phyloP scores from a whole-genome alignment of 1,139 yeast species.

The Scheffersomyces titani region DNA sequence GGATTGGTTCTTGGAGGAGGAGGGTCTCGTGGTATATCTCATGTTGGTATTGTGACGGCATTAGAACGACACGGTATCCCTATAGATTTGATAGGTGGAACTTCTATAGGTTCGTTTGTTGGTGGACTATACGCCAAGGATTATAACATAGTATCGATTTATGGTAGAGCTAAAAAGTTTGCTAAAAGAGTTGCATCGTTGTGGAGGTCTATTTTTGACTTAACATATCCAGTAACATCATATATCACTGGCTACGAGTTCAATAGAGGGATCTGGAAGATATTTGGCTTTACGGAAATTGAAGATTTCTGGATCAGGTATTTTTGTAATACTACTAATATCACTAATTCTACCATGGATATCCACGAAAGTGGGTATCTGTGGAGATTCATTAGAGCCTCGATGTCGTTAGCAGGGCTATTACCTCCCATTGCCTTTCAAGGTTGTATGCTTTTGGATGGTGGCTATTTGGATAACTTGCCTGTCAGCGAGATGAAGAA shows the following conservation, averaged over 20 bases:
- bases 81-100: conserved; percentile 91
- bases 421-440: conserved; percentile 87
- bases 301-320: conserved; percentile 95
- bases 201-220: conserved; percentile 82
- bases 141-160: conserved; percentile 85
- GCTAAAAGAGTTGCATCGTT: conserved; percentile 78
- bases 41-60: conserved; percentile 88
- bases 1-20: conserved; percentile 97
- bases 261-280: conserved; percentile 94
- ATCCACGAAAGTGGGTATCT: conserved; percentile 90
- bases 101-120: conserved; percentile 93
- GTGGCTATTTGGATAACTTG: conserved; percentile 92
- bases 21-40: conserved; percentile 94
- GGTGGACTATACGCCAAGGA: conserved; percentile 95
- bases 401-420: conserved; percentile 94
- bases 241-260: conserved; percentile 97
- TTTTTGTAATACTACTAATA: conserved; percentile 92
- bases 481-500: conserved; percentile 91
- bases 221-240: conserved; percentile 92
- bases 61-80: conserved; percentile 95
- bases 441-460: conserved; percentile 92
- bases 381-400: conserved; percentile 94
- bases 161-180: conserved; percentile 87
- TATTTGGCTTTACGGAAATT: conserved; percentile 87
- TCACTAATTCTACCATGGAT: conserved; percentile 94